Evolutionary conservation across 139 green algal species (phyloP), one percentile per base, ranked within the genome.

Genomic region (Chlorella vulgaris): DNA sequence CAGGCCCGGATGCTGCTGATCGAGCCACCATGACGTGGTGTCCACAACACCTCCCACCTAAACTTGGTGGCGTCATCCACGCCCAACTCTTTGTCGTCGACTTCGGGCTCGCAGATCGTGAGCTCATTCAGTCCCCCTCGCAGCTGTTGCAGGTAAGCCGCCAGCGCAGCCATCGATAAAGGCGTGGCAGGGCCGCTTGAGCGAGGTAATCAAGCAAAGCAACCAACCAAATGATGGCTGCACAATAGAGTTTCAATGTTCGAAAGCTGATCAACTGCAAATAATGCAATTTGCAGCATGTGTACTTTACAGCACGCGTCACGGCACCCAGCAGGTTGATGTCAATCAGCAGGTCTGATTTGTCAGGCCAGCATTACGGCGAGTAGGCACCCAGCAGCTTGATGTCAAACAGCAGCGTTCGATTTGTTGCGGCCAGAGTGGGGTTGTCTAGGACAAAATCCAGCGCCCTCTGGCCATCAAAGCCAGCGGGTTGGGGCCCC

Each of bases 401-500:
- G 78, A 96, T 93, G 80, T 97, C 93, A 29, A 96, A 91, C 8
- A 97, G 86, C 60, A 97, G 82, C 13, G 90, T 94, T 26, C 81
- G 67, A 58, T 89, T 88, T 68, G 86, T 89, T 39, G 58, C 40
- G 7, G 76, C 53, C 29, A 89, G 75, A 7, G 85, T 91, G 10
- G 79, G 61, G 82, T 96, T 97, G 86, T 97, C 93, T 22, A 97
- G 86, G 47, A 97, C 92, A 83, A 97, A 97, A 82, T 97, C 94
- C 51, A 97, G 88, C 2, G 94, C 92, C 0, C 94, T 83, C 76
- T 94, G 88, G 0, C 93, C 93, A 13, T 88, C 90, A 19, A 96
- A 86, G 75, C 88, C 82, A 21, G 26, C 26, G 7, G 84, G 84
- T 50, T 88, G 74, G 15, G 84, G 84, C 13, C 84, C 84, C 22